A percentile compares a stretch with the other conserved stretches of the same genome.
Evolutionary conservation across 1,139 yeast species (phyloP).

Genomic region (Protomyces gravidus): DNA sequence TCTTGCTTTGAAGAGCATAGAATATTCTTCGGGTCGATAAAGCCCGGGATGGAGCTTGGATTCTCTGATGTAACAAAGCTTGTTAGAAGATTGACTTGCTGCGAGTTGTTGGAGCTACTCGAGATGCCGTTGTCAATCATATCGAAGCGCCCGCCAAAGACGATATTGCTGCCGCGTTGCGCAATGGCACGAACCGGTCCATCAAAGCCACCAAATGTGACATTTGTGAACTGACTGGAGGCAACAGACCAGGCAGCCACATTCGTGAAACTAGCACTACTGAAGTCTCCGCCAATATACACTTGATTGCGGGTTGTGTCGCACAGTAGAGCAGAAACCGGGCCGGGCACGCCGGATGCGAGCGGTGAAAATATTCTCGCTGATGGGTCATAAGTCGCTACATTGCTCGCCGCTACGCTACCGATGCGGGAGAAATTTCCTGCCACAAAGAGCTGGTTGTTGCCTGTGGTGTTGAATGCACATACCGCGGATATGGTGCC

Average conservation of each 20-base stretch:
- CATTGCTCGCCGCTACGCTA: conserved; percentile 44
- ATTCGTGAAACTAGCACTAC: conserved; percentile 54
- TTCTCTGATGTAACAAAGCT: conserved; percentile 45
- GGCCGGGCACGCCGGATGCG: conserved; percentile 48
- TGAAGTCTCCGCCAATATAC: conserved; percentile 77
- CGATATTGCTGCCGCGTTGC: conserved; percentile 48
- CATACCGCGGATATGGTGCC: conserved; percentile 41
- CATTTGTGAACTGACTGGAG: conserved; percentile 45
- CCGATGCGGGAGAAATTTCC: conserved; percentile 45
- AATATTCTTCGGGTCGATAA: conserved; percentile 46
- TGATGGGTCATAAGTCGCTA: conserved; percentile 54
- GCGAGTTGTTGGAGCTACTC: conserved; percentile 35
- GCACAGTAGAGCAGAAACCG: conserved; percentile 51
- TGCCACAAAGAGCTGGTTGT: conserved; percentile 47
- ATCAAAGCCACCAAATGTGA: conserved; percentile 78
- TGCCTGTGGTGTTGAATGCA: conserved; percentile 36
- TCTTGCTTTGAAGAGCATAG: conserved; percentile 54
- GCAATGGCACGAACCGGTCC: conserved; percentile 61
- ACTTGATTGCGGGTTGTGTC: conserved; percentile 50
- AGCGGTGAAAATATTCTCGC: conserved; percentile 47
- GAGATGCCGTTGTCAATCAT: conserved; percentile 38
- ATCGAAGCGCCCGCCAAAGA: conserved; percentile 76
- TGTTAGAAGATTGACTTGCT: conserved; percentile 58
- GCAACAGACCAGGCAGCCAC: conserved; percentile 63
- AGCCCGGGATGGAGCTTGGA: conserved; percentile 39